Percentiles rank a stretch among this genome's conserved stretches.
Conservation (phyloP, 2,329 filamentous ascomycete species). For the Hypoxylon sp. region DNA sequence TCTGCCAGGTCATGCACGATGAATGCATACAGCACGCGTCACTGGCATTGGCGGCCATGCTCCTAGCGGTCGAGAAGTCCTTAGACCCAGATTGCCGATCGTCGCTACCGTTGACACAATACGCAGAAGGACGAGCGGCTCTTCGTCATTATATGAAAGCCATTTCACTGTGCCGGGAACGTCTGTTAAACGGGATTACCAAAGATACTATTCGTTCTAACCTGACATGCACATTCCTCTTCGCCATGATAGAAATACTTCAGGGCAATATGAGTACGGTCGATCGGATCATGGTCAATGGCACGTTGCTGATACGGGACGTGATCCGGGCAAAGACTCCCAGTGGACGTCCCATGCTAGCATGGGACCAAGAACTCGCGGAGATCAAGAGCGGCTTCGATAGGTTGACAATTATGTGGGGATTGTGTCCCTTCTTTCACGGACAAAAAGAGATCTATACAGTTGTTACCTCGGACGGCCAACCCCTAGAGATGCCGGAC, state of each 20-base stretch:
- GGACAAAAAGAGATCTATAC: slow-evolving; percentile 19
- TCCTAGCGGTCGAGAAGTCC: slow-evolving; percentile 38
- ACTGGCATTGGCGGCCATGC: slow-evolving; percentile 39
- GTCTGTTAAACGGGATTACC: slow-evolving; percentile 34
- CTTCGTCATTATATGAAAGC: slow-evolving; percentile 41
- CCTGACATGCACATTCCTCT: slow-evolving; percentile 41
- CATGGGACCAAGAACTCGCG: slow-evolving; percentile 31
- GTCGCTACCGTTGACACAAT: slow-evolving; percentile 5
- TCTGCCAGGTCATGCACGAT: slow-evolving; percentile 38
- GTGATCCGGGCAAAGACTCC: slow-evolving; percentile 13
- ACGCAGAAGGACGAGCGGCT: slow-evolving; percentile 32
- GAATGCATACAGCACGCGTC: slow-evolving; percentile 40
- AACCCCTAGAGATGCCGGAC: slow-evolving; percentile 25
- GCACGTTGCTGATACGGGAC: slow-evolving; percentile 34
- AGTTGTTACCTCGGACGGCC: neutral
- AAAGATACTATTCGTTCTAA: slow-evolving; percentile 28
- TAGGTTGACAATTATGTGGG: slow-evolving; percentile 40
- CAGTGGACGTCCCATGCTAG: slow-evolving; percentile 20
- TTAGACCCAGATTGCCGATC: slow-evolving; percentile 8
- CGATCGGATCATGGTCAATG: slow-evolving; percentile 35
- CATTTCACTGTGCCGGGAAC: slow-evolving; percentile 34
- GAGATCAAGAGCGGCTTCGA: slow-evolving; percentile 41
- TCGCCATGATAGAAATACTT: slow-evolving; percentile 42
- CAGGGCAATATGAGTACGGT: slow-evolving; percentile 40
- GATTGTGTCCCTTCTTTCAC: slow-evolving; percentile 43